Conservation (phyloP, 495 filamentous ascomycete species). For the Aeminium ludgeri region DNA sequence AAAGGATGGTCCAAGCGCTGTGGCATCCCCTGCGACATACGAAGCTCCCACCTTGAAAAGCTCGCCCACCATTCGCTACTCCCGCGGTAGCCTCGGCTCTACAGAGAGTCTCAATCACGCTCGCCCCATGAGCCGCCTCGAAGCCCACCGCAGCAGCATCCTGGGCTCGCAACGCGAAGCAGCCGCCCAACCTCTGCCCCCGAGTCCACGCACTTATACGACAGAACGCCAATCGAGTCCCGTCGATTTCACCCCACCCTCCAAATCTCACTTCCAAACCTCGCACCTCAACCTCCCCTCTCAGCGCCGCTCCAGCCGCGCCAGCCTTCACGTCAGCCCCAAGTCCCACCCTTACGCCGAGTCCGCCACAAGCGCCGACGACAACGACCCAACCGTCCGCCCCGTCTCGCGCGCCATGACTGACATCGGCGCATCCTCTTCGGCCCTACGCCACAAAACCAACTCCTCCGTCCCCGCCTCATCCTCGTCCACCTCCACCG, state of each 20-base stretch:
- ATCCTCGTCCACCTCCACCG: constrained; percentile 14
- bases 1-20: constrained; percentile 18
- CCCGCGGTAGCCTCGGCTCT: constrained; percentile 10
- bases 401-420: constrained; percentile 27
- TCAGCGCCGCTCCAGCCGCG: no score
- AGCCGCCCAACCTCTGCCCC: constrained; percentile 25
- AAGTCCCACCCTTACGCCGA: constrained; percentile 16
- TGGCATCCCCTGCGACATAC: constrained; percentile 20
- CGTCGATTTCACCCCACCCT: constrained; percentile 9
- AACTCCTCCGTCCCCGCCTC: no score
- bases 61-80: constrained; percentile 18
- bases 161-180: constrained; percentile 25
- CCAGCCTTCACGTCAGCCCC: no score
- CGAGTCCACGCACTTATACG: constrained; percentile 15
- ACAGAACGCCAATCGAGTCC: constrained; percentile 4
- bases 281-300: constrained; percentile 12
- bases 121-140: constrained; percentile 51
- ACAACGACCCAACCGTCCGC: constrained; percentile 22
- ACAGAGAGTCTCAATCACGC: constrained; percentile 18
- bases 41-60: constrained; percentile 17
- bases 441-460: no score
- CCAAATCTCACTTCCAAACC: constrained; percentile 6
- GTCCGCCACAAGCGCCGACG: constrained; percentile 15
- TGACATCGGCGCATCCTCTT: constrained; percentile 24
- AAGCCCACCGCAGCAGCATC: constrained; percentile 52